phyloP scores from a whole-genome alignment of 345 rosid species.

The Geranium brycei region DNA sequence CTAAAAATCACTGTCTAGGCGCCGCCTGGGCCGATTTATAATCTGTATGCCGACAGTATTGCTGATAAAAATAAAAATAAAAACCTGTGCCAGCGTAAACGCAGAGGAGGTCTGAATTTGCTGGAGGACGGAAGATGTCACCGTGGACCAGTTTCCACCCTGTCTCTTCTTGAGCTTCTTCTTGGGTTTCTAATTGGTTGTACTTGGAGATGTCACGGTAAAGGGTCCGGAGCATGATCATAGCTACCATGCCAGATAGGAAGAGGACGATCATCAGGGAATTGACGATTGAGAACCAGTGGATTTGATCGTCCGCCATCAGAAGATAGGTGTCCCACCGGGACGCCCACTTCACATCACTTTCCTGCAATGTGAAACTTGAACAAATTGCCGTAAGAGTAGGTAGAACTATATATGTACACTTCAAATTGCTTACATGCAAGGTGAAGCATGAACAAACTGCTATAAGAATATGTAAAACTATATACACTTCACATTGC shows the following conservation, averaged over 20 bases:
- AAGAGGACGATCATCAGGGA: constrained; percentile 77
- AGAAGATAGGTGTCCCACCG: constrained; percentile 79
- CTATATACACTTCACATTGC: too few relatives aligned
- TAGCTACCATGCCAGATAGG: constrained; percentile 86
- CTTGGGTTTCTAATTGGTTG: constrained; percentile 74
- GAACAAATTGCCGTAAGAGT: not conserved
- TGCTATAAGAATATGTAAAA: too few relatives aligned
- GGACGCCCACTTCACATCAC: constrained; percentile 76
- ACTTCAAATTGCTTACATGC: too few relatives aligned
- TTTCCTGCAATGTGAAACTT: constrained; percentile 31
- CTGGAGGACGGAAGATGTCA: constrained; percentile 69
- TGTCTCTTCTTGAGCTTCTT: constrained; percentile 69
- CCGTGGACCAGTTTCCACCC: constrained; percentile 85
- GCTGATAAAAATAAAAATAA: too few relatives aligned
- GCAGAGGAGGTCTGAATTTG: constrained; percentile 50
- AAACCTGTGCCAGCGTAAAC: constrained; percentile 50
- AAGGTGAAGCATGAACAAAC: too few relatives aligned
- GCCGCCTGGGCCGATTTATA: too few relatives aligned
- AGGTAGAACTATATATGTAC: too few relatives aligned
- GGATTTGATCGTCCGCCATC: constrained; percentile 80
- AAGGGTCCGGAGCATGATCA: constrained; percentile 76
- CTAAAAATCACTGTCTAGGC: too few relatives aligned
- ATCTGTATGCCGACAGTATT: too few relatives aligned
- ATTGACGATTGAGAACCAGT: constrained; percentile 74
- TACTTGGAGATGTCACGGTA: constrained; percentile 70